Conservation (phyloP, 108 stramenopile genomes). For the Fistulifera pelliculosa region DNA sequence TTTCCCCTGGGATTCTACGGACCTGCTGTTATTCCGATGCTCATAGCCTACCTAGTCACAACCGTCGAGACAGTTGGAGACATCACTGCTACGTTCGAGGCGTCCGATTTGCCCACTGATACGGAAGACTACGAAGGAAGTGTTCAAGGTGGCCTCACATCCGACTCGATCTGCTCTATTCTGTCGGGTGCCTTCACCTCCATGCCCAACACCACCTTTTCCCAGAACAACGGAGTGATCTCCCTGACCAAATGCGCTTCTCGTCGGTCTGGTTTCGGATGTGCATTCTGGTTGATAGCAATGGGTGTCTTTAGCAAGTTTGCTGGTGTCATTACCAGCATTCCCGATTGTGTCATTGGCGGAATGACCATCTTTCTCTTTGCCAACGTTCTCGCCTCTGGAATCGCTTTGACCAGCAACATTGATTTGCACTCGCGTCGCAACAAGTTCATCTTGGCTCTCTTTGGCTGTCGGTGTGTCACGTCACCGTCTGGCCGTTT, state of each 20-base stretch:
- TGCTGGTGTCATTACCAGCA: conserved; percentile 64
- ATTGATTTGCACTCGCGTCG: conserved; percentile 30
- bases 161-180: conserved; percentile 40
- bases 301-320: conserved; percentile 69
- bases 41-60: conserved; percentile 56
- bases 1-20: conserved; percentile 40
- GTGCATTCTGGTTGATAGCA: conserved; percentile 29
- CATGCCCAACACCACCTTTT: conserved; percentile 66
- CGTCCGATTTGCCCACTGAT: conserved; percentile 31
- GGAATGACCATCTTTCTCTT: conserved; percentile 73
- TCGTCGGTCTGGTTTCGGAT: conserved; percentile 46
- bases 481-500: conserved; percentile 62
- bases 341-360: conserved; percentile 72
- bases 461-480: conserved; percentile 50
- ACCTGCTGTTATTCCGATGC: conserved; percentile 38
- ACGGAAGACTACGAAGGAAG: conserved; percentile 35
- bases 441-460: conserved; percentile 53
- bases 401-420: conserved; percentile 34
- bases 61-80: conserved; percentile 71
- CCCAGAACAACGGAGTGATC: conserved; percentile 73
- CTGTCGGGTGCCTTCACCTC: conserved; percentile 27
- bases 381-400: conserved; percentile 43
- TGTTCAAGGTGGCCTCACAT: conserved; percentile 53
- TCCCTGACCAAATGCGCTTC: conserved; percentile 70
- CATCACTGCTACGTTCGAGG: conserved; percentile 50